Base-by-base conservation (phyloP, 768 basidiomycete genomes). In the Kwoniella europaea region DNA sequence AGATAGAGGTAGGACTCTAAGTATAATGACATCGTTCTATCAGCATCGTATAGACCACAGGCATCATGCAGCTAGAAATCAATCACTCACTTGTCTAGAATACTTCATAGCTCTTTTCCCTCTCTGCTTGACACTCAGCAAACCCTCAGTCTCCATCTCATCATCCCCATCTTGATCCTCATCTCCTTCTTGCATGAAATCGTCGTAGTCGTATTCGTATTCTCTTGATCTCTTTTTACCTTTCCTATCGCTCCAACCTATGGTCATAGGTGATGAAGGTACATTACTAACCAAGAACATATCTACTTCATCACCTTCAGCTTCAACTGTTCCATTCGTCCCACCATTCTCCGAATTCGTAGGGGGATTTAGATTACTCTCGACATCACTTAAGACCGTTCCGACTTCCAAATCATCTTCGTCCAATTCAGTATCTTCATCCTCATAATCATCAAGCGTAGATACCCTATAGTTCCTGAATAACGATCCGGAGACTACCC, bases 111-210 rank as follows among this genome's bases (percentile, higher is more conserved):
- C 52, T 46, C 60, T 35, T 29, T 62, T 68, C 3, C 67, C 67
- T 22, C 50, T 61, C 10, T 50, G 46, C 46, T 65, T 58, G 1
- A 58, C 50, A 24, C 62, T 44, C n/a, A 70, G 29, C 53, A 70
- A 5, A 13, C 56, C 62, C 44, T 70, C 68, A 29, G 68, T 65
- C 24, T 70, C 68, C 62, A 63, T 63, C 56, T 70, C 63, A 54
- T 70, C 68, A 56, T 70, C 68, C 5, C 68, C 68, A 53, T 70
- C 68, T 3, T 70, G 63, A 56, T 70, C 68, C 2, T 63, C 68
- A 53, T 70, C 68, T 3, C 46, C 57, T 3, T 57, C 62, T 6
- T 27, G 20, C 56, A 43, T 68, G 10, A 44, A 10, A 24, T 68
- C 61, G 41, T 68, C 60, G 24, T 29, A 12, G n/a, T 50, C 46